Evolutionary conservation across 345 rosid genomes (phyloP).

Genomic region (Linum lewisii): DNA sequence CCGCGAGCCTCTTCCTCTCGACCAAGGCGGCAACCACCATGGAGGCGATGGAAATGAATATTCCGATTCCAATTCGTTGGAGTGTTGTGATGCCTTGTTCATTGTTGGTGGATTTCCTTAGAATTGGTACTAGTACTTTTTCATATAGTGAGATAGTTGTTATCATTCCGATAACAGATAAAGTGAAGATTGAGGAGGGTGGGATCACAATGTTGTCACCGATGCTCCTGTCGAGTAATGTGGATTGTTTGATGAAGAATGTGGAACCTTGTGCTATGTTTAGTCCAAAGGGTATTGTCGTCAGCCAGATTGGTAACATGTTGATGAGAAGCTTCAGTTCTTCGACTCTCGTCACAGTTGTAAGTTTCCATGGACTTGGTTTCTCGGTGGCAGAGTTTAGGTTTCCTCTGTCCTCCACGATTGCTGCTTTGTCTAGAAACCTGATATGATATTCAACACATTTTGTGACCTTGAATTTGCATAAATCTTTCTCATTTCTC

Average conservation of each 20-base stretch:
- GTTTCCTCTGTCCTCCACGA: slow-evolving; percentile 31
- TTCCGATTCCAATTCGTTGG: slow-evolving; percentile 85
- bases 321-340: slow-evolving; percentile 79
- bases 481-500: too few relatives aligned
- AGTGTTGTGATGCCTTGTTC: slow-evolving; percentile 76
- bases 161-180: slow-evolving; percentile 50
- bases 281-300: slow-evolving; percentile 64
- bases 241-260: slow-evolving; percentile 87
- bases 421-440: slow-evolving; percentile 88
- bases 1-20: slow-evolving; percentile 44
- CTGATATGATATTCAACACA: too few relatives aligned
- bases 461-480: too few relatives aligned
- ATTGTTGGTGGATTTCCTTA: slow-evolving; percentile 37
- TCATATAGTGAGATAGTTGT: slow-evolving; percentile 41
- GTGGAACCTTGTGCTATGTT: slow-evolving; percentile 67
- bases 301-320: slow-evolving; percentile 85
- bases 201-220: slow-evolving; percentile 42
- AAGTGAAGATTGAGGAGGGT: slow-evolving; percentile 41
- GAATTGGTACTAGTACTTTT: slow-evolving; percentile 38
- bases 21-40: slow-evolving; percentile 71
- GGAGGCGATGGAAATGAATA: slow-evolving; percentile 53
- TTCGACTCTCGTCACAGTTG: slow-evolving; percentile 74
- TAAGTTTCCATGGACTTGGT: slow-evolving; percentile 61
- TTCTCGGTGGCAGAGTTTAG: slow-evolving; percentile 18
- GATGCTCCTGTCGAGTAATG: slow-evolving; percentile 34